phyloP scores from a whole-genome alignment of 2,329 filamentous ascomycete species.

The Aureobasidium uvarum region DNA sequence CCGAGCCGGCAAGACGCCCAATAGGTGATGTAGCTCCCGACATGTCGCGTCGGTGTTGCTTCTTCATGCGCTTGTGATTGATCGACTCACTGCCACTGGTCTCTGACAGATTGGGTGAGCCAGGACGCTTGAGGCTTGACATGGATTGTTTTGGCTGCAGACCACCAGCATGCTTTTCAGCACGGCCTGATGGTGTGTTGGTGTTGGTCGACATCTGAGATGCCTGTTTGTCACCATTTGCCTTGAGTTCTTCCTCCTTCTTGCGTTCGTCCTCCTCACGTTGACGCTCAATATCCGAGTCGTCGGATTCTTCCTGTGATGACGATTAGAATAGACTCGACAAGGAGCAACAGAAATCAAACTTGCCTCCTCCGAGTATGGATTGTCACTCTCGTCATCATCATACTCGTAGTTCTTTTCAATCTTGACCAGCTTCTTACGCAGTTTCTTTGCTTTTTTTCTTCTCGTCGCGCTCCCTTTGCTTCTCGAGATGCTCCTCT shows the following conservation, averaged over 20 bases:
- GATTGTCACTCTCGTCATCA: slow-evolving; percentile 51
- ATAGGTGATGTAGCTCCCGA: slow-evolving; percentile 35
- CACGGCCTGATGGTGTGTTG: slow-evolving; percentile 62
- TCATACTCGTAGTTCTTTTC: slow-evolving; percentile 88
- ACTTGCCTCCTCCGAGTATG: slow-evolving; percentile 27
- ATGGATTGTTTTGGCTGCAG: slow-evolving; percentile 54
- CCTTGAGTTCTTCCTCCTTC: slow-evolving; percentile 52
- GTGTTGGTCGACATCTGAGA: slow-evolving; percentile 62
- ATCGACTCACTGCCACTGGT: slow-evolving; percentile 88
- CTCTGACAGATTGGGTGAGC: slow-evolving; percentile 84
- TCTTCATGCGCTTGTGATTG: slow-evolving; percentile 61
- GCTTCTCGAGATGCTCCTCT: slow-evolving; percentile 64
- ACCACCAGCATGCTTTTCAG: slow-evolving; percentile 51
- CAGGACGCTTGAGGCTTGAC: slow-evolving; percentile 69
- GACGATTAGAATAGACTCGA: background rate
- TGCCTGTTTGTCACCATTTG: slow-evolving; percentile 44
- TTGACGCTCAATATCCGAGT: slow-evolving; percentile 64
- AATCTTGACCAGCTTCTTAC: slow-evolving; percentile 77
- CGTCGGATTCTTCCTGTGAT: slow-evolving; percentile 56
- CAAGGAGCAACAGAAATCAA: slow-evolving; percentile 26
- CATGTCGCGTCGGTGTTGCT: slow-evolving; percentile 56
- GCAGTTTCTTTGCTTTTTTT: slow-evolving; percentile 71
- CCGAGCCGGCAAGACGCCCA: slow-evolving; percentile 52
- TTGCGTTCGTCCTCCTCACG: slow-evolving; percentile 58
- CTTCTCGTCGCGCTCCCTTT: slow-evolving; percentile 66